phyloP scores from a whole-genome alignment of 176 grass and related monocot genomes.

The Poa pratensis region DNA sequence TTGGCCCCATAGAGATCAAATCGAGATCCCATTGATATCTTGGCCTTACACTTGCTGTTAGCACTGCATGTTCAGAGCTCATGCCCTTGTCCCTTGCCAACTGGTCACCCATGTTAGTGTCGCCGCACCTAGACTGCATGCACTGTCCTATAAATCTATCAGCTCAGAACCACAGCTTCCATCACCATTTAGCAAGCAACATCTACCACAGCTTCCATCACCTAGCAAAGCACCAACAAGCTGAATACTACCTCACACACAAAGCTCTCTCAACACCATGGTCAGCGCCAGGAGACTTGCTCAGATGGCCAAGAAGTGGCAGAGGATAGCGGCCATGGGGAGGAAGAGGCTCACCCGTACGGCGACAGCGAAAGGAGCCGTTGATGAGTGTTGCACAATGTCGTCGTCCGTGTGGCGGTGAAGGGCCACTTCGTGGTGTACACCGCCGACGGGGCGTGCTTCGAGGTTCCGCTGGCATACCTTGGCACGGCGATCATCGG shows the following conservation, averaged over 20 bases:
- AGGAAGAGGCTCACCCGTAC: constrained; percentile 34
- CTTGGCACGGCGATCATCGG: constrained; percentile 40
- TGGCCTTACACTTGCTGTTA: background rate
- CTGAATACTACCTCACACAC: background rate
- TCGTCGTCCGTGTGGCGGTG: constrained; percentile 1
- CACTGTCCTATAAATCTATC: constrained; percentile 37
- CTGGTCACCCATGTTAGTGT: background rate
- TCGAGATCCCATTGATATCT: constrained; percentile 22
- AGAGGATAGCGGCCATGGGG: constrained; percentile 19
- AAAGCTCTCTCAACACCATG: constrained; percentile 19
- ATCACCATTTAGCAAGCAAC: background rate
- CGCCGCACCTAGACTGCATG: background rate
- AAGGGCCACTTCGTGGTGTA: constrained; percentile 48
- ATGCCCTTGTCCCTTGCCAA: constrained; percentile 41
- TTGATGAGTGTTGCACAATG: background rate
- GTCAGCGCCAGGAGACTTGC: constrained; percentile 49
- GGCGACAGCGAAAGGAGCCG: background rate
- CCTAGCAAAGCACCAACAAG: background rate
- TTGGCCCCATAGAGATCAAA: constrained; percentile 31
- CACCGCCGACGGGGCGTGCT: constrained; percentile 32
- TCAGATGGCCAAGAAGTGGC: constrained; percentile 53
- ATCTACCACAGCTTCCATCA: background rate
- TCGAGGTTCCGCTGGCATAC: constrained; percentile 55
- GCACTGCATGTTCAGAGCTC: constrained; percentile 41
- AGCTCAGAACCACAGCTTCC: background rate